phyloP scores from a whole-genome alignment of 78 protist genomes.

The Dictyostelium discoideum region dicty_2.7 NC_007088.5:757001-757500 shows the following conservation, averaged over 20 bases:
- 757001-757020: constrained; percentile 85
- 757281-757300: neutral
- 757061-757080: constrained; percentile 78
- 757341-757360: neutral
- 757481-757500: constrained; percentile 83
- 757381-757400: no score
- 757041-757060: constrained; percentile 64
- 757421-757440: no score
- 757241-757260: neutral
- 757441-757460: neutral
- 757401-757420: no score
- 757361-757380: neutral
- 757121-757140: constrained; percentile 37
- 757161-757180: constrained; percentile 63
- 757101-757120: constrained; percentile 63
- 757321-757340: neutral
- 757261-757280: neutral
- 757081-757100: constrained; percentile 69
- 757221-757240: neutral
- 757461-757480: constrained; percentile 78
- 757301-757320: neutral
- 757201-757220: neutral
- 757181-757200: neutral
- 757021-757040: constrained; percentile 81
- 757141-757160: constrained; percentile 83